These are phyloP conservation scores for Micractinium conductrix DNA, from an alignment of 139 green algal species.

Conservation along the genomic window DNA sequence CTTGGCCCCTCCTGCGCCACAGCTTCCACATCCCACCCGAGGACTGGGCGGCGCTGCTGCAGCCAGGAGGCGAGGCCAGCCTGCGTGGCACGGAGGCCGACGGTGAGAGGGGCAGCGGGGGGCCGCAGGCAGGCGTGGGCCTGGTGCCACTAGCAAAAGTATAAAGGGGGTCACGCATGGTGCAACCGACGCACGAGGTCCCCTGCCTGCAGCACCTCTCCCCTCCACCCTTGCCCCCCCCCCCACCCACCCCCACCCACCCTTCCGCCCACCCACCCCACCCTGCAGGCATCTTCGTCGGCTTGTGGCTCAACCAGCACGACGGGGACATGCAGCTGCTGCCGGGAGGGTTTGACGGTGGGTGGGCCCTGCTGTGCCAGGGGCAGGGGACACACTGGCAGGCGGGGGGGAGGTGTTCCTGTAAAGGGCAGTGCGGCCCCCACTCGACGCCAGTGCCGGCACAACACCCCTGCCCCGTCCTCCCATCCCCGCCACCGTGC, in stretches of 20 bases:
- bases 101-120: not conserved
- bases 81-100: slow-evolving; percentile 16
- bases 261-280: not conserved
- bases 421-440: no score
- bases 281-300: slow-evolving; percentile 17
- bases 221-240: not conserved
- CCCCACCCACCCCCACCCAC: no score
- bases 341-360: slow-evolving; percentile 17
- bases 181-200: no score
- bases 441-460: no score
- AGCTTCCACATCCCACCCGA: not conserved
- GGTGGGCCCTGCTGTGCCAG: no score
- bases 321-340: slow-evolving; percentile 18
- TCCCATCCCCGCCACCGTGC: not conserved
- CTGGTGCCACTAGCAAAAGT: no score
- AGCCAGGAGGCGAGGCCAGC: not conserved
- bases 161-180: no score
- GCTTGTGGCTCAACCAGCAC: slow-evolving; percentile 1
- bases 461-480: no score
- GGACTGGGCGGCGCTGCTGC: slow-evolving; percentile 18
- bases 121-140: not conserved
- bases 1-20: no score
- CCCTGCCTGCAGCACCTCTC: no score
- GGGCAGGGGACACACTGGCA: no score
- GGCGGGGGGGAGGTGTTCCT: no score